A percentile compares a stretch with the other conserved stretches of the same genome.
phyloP scores from a whole-genome alignment of 208 protist genomes.

The Vickermania spadyakhi region DNA sequence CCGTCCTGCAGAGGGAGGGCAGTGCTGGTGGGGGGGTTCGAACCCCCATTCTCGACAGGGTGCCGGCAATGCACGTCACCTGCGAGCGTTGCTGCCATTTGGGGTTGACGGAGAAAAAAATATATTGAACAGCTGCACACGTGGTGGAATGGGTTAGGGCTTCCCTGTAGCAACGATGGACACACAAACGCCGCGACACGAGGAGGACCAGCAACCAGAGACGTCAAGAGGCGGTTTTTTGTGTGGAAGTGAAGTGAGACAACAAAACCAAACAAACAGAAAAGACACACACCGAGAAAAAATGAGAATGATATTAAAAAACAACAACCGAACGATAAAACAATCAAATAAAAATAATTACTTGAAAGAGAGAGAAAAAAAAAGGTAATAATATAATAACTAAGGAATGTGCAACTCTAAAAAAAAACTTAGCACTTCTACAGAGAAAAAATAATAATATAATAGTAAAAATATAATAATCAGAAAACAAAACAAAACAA shows the following conservation, averaged over 20 bases:
- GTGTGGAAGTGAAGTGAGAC: neutral
- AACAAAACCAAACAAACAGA: constrained; percentile 6
- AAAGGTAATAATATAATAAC: constrained; percentile 3
- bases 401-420: neutral
- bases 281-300: constrained; percentile 4
- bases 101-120: too few relatives aligned
- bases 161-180: too few relatives aligned
- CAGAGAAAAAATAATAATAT: constrained; percentile 1
- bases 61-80: too few relatives aligned
- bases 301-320: constrained; percentile 2
- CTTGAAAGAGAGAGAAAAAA: neutral
- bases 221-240: too few relatives aligned
- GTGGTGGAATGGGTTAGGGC: too few relatives aligned
- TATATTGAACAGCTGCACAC: too few relatives aligned
- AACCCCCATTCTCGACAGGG: too few relatives aligned
- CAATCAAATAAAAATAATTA: constrained; percentile 1
- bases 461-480: constrained; percentile 1
- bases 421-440: constrained; percentile 1
- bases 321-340: constrained; percentile 3
- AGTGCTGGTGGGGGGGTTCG: too few relatives aligned
- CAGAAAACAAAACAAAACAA: neutral
- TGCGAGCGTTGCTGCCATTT: too few relatives aligned
- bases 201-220: too few relatives aligned
- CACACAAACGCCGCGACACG: too few relatives aligned
- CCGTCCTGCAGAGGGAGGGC: too few relatives aligned